phyloP scores from a whole-genome alignment of 148 eudicot genomes.

The Hydrangea macrophylla region DNA sequence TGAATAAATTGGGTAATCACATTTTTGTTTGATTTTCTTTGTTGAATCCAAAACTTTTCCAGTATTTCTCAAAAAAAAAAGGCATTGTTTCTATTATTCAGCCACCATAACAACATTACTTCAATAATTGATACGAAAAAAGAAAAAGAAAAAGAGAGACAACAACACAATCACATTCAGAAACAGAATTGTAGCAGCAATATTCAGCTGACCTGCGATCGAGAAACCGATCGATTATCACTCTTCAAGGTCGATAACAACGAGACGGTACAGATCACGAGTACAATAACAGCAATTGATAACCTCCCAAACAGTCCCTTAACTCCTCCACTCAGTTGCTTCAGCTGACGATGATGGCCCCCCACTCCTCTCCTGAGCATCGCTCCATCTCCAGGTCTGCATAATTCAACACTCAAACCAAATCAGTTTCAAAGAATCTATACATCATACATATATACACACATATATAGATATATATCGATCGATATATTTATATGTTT shows the following conservation, averaged over 20 bases:
- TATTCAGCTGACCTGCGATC: constrained; percentile 42
- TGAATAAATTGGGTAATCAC: too few relatives aligned
- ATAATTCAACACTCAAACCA: background rate
- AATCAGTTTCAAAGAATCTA: background rate
- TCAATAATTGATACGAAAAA: too few relatives aligned
- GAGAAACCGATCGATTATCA: constrained; percentile 26
- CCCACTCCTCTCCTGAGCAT: constrained; percentile 12
- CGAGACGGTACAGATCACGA: constrained; percentile 55
- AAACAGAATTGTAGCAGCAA: background rate
- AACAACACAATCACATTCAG: background rate
- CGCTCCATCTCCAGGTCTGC: constrained; percentile 14
- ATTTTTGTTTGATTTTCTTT: too few relatives aligned
- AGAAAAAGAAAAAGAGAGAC: background rate
- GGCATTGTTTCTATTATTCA: too few relatives aligned
- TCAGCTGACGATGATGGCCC: constrained; percentile 42
- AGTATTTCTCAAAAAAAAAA: too few relatives aligned
- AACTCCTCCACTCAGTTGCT: constrained; percentile 51
- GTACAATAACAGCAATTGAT: constrained; percentile 45
- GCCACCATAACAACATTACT: too few relatives aligned
- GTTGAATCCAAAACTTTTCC: too few relatives aligned
- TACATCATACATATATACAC: background rate
- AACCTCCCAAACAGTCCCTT: constrained; percentile 56
- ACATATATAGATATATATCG: background rate
- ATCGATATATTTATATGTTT: background rate
- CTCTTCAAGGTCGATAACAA: constrained; percentile 41